Base-by-base conservation (phyloP, 306 rosid species). In the Calophaca sinica region DNA sequence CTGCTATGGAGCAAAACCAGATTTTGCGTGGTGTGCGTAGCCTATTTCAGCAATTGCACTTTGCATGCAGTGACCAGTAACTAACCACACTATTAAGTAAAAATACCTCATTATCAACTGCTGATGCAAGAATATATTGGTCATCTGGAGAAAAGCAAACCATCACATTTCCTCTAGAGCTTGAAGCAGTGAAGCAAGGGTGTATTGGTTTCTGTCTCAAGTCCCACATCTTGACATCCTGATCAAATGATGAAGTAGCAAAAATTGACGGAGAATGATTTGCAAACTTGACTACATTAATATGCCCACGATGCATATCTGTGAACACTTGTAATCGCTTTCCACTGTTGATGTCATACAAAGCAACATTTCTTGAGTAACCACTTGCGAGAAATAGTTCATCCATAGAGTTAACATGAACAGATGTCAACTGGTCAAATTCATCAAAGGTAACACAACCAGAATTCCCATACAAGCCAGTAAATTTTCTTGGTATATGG, bases 81-180 rank as follows among this genome's bases (percentile, higher is more conserved):
- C 70, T 55, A 81, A 39, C 13, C 55, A 79, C 33, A 44, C 50
- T 38, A 50, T 52, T 8, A 66, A 41, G 48, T 31, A 41, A 14
- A 74, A 57, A 78, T 78, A 89, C 97, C 97, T 91, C 97, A 41
- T 91, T 91, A 76, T 91, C 97, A 50, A 88, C 93, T 13, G 96
- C 97, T 38, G 97, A 91, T 57, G 84, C 89, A 53, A 91, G 91
- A 67, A 91, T 86, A 86, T 81, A 89, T 72, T 88, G 91, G 83
- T 91, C 97, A 82, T 91, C 97, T 10, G 97, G 97, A 75, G 97
- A 91, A 80, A 91, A 91, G 84, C 96, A 91, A 76, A 86, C 97
- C 97, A 91, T 91, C 81, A 89, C 97, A 82, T 91, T 91, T 32
- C 97, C 97, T 79, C 69, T 89, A 48, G 85, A 83, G 82, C 97